Conservation (phyloP, 441 rosid genomes). For the California macrophylla region DNA sequence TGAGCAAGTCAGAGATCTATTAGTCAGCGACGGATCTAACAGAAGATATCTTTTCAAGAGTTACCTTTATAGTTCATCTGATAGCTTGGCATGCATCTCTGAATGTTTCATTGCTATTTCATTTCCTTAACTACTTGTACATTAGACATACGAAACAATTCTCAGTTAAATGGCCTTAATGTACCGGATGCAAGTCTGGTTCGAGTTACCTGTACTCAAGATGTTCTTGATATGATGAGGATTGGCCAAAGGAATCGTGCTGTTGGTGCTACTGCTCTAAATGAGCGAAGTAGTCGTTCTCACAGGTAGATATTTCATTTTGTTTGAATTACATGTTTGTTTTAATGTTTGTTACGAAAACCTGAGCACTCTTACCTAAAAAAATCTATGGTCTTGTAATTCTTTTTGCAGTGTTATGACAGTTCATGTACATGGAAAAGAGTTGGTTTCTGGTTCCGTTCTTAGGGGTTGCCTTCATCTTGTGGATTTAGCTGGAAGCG, state of each 20-base stretch:
- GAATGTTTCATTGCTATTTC: conserved; percentile 2
- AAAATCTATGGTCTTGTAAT: conserved; percentile 11
- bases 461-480: conserved; percentile 77
- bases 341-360: neutral
- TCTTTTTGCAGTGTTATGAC: neutral
- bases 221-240: conserved; percentile 75
- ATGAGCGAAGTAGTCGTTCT: conserved; percentile 95
- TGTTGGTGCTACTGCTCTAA: conserved; percentile 83
- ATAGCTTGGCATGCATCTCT: neutral
- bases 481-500: conserved; percentile 96
- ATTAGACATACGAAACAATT: conserved; percentile 72
- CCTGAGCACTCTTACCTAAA: conserved; percentile 4
- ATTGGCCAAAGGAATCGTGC: conserved; percentile 76
- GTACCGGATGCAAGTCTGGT: conserved; percentile 96
- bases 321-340: neutral
- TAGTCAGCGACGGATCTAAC: conserved; percentile 33
- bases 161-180: conserved; percentile 77
- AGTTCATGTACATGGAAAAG: conserved; percentile 41
- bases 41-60: conserved; percentile 50
- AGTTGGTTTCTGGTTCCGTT: conserved; percentile 47
- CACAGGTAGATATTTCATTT: conserved; percentile 40
- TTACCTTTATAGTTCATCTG: neutral
- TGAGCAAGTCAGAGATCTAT: conserved; percentile 58
- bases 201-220: conserved; percentile 61
- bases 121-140: conserved; percentile 66